These are phyloP conservation scores for Moesziomyces sp. DNA, from an alignment of 1,284 basidiomycete species.

Conservation along the genomic window DNA sequence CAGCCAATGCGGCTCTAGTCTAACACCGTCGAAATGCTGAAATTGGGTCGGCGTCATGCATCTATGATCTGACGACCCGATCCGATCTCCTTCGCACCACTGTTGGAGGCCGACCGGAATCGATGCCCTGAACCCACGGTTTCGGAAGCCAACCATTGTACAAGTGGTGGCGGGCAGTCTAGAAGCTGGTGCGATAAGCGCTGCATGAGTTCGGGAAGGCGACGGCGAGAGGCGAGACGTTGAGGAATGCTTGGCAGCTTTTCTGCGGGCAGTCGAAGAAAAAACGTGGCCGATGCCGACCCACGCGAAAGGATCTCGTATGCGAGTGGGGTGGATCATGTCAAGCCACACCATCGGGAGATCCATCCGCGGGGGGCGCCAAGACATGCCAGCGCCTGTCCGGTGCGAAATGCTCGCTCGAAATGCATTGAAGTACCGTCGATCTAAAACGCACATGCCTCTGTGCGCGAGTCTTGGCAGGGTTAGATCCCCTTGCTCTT, in stretches of 20 bases:
- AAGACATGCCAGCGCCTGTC: neutral
- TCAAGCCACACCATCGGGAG: neutral
- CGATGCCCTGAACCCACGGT: neutral
- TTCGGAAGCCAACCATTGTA: neutral
- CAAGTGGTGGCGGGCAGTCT: neutral
- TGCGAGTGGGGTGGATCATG: neutral
- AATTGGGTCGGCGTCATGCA: too few species aligned
- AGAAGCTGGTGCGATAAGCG: neutral
- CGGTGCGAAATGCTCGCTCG: too few species aligned
- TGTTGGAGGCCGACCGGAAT: neutral
- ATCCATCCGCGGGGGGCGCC: neutral
- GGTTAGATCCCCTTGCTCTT: neutral
- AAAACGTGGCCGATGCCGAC: neutral
- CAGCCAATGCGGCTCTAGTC: too few species aligned
- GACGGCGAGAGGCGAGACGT: slow-evolving; percentile 5
- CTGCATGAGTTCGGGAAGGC: neutral
- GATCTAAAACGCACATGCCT: neutral
- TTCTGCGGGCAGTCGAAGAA: neutral
- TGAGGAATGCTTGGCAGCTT: slow-evolving; percentile 18
- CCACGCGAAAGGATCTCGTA: neutral
- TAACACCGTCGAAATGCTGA: neutral
- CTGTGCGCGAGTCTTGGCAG: neutral
- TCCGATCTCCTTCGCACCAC: too few species aligned
- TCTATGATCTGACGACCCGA: neutral
- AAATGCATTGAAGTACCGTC: neutral